Evolutionary conservation across 208 protist species (phyloP), one percentile per base, ranked within the genome.

Genomic region (Acanthamoeba lenticulata): DNA sequence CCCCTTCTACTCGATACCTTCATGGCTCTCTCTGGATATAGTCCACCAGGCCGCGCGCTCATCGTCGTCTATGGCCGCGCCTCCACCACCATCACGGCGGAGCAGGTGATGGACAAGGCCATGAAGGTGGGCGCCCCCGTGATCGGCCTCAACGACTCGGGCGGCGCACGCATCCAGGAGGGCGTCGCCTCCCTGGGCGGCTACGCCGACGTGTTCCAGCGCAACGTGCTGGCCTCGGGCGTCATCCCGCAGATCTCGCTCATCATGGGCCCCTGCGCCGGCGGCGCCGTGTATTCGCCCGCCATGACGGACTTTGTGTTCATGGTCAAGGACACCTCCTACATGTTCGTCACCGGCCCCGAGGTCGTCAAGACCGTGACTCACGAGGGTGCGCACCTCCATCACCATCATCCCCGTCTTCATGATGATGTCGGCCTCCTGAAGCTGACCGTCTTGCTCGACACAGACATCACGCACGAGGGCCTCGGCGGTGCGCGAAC

Each of bases 231-330:
- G 60, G 97, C 97, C 6, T 98, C 97, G 24, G 99, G 99, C 93
- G 98, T 99, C 36, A 96, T 99, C 21, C 99, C 99, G 27, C 99
- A 99, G 96, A 98, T 99, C 69, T 99, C 98, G 17, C 92, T 99
- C 21, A 99, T 99, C 81, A 99, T 99, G 98, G 99, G 99, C 24
- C 98, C 98, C 42, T 99, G 98, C 95, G 98, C 99, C 45, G 98
- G 95, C n/a, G 97, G 97, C 92, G 96, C 97, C 19, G 97, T 98
- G 6, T 98, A 98, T 83, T 99, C 98, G 19, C 98, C 99, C 34
- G 99, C 98, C 45, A 97, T 99, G 92, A 99, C 99, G 49, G 99
- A 99, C 97, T 99, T 99, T 94, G 98, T 96, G 34, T 99, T 99
- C 94, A 99, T 99, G 99, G 98, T 99, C 24, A 94, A 98, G 40